A percentile compares a stretch with the other conserved stretches of the same genome.
These are phyloP conservation scores for Moesziomyces antarcticus DNA, from an alignment of 1,284 basidiomycete species.

Conservation along the genomic window DNA sequence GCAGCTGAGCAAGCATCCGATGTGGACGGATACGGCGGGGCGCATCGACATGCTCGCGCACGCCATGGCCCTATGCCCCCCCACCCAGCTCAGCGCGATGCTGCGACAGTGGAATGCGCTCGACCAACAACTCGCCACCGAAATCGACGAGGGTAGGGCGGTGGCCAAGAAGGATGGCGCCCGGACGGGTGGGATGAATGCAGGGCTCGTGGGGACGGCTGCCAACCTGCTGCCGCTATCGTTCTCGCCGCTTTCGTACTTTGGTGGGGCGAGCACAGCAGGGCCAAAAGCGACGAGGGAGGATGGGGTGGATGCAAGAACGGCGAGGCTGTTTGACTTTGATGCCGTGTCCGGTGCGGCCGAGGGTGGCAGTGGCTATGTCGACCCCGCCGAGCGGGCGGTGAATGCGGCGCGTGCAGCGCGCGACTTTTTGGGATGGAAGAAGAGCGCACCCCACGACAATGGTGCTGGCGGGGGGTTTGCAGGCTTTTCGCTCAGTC, in stretches of 20 bases:
- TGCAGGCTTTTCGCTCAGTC: slow-evolving; percentile 37
- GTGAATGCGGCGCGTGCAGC: slow-evolving; percentile 47
- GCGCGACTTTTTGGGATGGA: slow-evolving; percentile 48
- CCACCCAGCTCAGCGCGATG: slow-evolving; percentile 20
- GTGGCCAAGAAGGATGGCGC: slow-evolving; percentile 17
- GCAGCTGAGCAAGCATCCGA: slow-evolving; percentile 42
- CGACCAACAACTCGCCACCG: slow-evolving; percentile 19
- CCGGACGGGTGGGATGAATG: not conserved
- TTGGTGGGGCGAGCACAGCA: slow-evolving; percentile 1
- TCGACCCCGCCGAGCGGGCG: slow-evolving; percentile 39
- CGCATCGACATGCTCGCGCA: slow-evolving; percentile 29
- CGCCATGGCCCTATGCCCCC: slow-evolving; percentile 32
- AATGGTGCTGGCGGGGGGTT: not conserved
- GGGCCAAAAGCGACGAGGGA: not conserved
- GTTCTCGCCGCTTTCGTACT: slow-evolving; percentile 31
- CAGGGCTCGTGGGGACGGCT: slow-evolving; percentile 20
- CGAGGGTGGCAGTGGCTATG: slow-evolving; percentile 5
- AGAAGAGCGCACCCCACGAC: slow-evolving; percentile 5
- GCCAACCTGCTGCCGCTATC: slow-evolving; percentile 32
- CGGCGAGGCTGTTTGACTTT: slow-evolving; percentile 48
- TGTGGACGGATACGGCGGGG: slow-evolving; percentile 35
- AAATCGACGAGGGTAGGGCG: slow-evolving; percentile 22
- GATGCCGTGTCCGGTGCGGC: slow-evolving; percentile 16
- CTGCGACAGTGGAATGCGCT: slow-evolving; percentile 27
- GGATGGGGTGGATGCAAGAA: slow-evolving; percentile 16